Evolutionary conservation across 1,284 basidiomycete species (phyloP), one percentile per base, ranked within the genome.

Genomic region (Microbotryomycetes sp.): DNA sequence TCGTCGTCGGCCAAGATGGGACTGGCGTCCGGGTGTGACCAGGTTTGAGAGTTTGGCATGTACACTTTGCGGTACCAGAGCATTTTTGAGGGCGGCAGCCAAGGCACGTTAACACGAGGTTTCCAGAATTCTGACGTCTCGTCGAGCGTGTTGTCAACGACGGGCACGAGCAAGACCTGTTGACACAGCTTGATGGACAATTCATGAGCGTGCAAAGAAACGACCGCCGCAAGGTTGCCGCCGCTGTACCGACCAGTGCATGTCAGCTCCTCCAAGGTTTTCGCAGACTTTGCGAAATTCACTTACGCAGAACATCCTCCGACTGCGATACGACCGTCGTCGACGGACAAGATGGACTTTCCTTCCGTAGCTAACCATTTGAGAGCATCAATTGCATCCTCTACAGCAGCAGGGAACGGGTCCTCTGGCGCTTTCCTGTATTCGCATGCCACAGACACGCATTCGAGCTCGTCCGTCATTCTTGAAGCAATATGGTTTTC

Each of bases 351-450:
- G 15, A 75, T 71, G 2, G 70, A 62, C 45, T 72, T 69, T 0
- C 79, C 81, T 49, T 84, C 54, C 9, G 29, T 18, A 23, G 50
- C 54, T 18, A 86, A 80, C 83, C 86, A 89, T 53, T 81, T 73
- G 4, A 89, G 76, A 2, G 85, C 77, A 47, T 85, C 83, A 45
- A 86, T 76, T 0, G 85, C 82, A 69, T 90, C 88, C 47, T 87
- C 82, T 0, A 87, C 82, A 0, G 86, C 86, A 1, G 83, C 82
- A 2, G 88, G 88, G 69, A 86, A 89, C 4, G 81, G 81, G 56
- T 85, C 66, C 69, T 90, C 87, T 0, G 88, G 88, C 0, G 84
- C 86, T 7, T 89, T 80, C 4, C 86, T 82, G 72, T 89, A 88
- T 67, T 85, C 83, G 23, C 88, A 84, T 4, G 83, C 82, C 7